Evolutionary conservation across 2,329 filamentous ascomycete species (phyloP), one percentile per base, ranked within the genome.

Genomic region (Exophiala sp.): DNA sequence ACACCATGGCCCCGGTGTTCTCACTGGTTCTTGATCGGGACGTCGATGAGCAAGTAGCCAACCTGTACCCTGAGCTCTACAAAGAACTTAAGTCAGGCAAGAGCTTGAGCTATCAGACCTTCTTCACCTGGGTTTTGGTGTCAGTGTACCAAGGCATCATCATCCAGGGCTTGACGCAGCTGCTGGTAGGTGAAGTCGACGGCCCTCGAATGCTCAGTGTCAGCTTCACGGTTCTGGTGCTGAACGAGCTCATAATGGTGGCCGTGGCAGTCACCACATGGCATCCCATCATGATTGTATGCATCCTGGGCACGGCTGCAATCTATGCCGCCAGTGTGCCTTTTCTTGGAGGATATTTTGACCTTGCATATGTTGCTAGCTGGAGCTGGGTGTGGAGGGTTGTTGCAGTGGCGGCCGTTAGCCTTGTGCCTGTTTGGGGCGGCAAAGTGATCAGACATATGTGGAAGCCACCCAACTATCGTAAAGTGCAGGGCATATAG

Each of bases 241-340:
- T 97, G 55, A 98, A 97, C 67, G 93, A 98, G 66, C 78, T 98
- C 52, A 79, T 94, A 61, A 98, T 98, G 94, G 93, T 97, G 2
- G 91, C 90, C 2, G 88, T 95, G 52, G 87, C 95, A 65, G 87
- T 98, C 61, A 95, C 88, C 2, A 98, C 93, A 0, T 98, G 93
- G 93, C 93, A 97, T 68, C 85, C 85, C 32, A 76, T 91, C 55
- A 97, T 97, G 90, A 83, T 95, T 47, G 72, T 87, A 44, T 84
- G 79, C 58, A 85, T 97, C 53, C 63, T 95, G 4, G 90, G 88
- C 11, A 98, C 93, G 0, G 83, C 86, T 38, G 66, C 85, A 22
- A 66, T 91, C n/a, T 98, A 87, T 63, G 74, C 90, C 21, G 88
- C 81, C 2, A 88, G 82, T 32, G 75, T 97, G 16, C 93, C 93